Evolutionary conservation across 345 rosid species (phyloP).

Genomic region (Clarkia xantiana): DNA sequence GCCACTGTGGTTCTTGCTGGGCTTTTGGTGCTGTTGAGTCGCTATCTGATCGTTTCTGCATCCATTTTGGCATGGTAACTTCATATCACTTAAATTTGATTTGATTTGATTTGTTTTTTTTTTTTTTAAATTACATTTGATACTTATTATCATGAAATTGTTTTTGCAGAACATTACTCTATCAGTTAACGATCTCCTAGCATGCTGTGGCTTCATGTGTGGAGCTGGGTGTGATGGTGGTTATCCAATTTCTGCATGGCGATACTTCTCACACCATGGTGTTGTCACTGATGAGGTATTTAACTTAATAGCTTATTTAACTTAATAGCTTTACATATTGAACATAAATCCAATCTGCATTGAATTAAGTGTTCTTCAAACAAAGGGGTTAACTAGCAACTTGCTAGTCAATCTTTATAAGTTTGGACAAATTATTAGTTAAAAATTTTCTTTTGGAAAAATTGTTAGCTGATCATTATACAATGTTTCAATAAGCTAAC

Average conservation of each 20-base stretch:
- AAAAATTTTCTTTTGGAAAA: too few relatives aligned
- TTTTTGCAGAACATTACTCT: conserved; percentile 49
- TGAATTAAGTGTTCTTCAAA: too few relatives aligned
- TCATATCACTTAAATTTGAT: background rate
- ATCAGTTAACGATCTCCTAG: conserved; percentile 77
- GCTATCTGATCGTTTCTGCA: conserved; percentile 87
- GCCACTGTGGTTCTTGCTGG: conserved; percentile 99
- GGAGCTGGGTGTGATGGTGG: conserved; percentile 92
- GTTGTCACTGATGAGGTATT: conserved; percentile 90
- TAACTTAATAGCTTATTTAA: background rate
- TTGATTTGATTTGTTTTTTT: too few relatives aligned
- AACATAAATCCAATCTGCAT: too few relatives aligned
- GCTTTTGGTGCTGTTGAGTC: conserved; percentile 96
- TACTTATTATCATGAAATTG: background rate
- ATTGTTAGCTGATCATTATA: too few relatives aligned
- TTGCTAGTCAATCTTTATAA: too few relatives aligned
- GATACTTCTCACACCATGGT: conserved; percentile 54
- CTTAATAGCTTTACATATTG: too few relatives aligned
- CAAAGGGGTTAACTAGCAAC: too few relatives aligned
- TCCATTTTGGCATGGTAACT: conserved; percentile 64
- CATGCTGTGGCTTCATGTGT: conserved; percentile 91
- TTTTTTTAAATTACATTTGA: too few relatives aligned
- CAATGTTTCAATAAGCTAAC: too few relatives aligned
- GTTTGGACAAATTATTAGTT: too few relatives aligned
- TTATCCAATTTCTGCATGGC: conserved; percentile 72